These are phyloP conservation scores for Echeveria elegans DNA, from an alignment of 164 flowering plant genomes.

Conservation along the genomic window DNA sequence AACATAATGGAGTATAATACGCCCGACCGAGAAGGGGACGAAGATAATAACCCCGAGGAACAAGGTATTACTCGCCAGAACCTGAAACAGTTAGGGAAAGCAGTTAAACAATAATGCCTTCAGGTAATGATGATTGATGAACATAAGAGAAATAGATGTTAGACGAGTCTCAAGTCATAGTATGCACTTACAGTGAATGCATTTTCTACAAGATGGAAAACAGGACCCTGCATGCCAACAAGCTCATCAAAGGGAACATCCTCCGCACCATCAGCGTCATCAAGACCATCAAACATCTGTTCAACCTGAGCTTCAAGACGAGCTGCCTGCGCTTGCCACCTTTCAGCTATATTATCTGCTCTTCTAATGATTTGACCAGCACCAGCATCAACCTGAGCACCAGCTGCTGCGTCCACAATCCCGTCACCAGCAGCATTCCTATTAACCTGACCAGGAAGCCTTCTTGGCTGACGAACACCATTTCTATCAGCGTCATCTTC, in stretches of 20 bases:
- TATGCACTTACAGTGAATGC: slow-evolving; percentile 81
- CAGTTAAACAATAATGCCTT: neutral
- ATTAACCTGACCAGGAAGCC: slow-evolving; percentile 56
- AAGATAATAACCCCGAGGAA: slow-evolving; percentile 90
- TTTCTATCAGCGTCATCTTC: slow-evolving; percentile 92
- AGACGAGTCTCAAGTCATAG: neutral
- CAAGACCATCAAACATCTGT: slow-evolving; percentile 98
- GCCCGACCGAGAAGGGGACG: slow-evolving; percentile 83
- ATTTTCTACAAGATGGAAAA: slow-evolving; percentile 94
- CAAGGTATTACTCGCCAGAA: slow-evolving; percentile 93
- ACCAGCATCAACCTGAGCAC: slow-evolving; percentile 86
- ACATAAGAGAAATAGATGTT: neutral
- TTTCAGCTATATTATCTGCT: slow-evolving; percentile 91
- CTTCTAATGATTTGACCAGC: slow-evolving; percentile 85
- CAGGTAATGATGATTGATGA: too few relatives aligned
- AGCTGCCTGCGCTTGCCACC: slow-evolving; percentile 95
- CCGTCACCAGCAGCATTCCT: slow-evolving; percentile 60
- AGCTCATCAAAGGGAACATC: slow-evolving; percentile 99
- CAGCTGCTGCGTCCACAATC: slow-evolving; percentile 72
- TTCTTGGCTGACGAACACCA: slow-evolving; percentile 78
- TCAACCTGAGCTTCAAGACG: slow-evolving; percentile 97
- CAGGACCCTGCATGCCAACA: slow-evolving; percentile 99
- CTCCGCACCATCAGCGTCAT: slow-evolving; percentile 99
- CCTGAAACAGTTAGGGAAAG: slow-evolving; percentile 45
- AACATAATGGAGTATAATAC: slow-evolving; percentile 53